These are phyloP conservation scores for Odontarrhena argentea DNA, from an alignment of 345 rosid genomes.

Conservation along the genomic window DNA sequence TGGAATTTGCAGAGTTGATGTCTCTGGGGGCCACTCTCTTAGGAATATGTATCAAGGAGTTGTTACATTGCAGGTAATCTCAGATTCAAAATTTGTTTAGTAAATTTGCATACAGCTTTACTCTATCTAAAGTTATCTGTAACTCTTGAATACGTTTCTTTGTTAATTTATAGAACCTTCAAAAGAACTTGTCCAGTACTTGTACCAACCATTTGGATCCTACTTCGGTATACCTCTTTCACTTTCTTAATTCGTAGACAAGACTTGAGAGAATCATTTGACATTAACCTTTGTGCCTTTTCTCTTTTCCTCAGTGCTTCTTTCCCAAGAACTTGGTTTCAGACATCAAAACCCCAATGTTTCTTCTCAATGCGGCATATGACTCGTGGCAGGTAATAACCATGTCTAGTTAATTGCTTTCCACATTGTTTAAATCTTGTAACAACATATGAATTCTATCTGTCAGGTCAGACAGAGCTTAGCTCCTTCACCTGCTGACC, in stretches of 20 bases:
- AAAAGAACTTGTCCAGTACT: conserved; percentile 64
- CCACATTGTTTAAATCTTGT: conserved; percentile 16
- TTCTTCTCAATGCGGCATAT: conserved; percentile 81
- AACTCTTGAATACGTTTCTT: neutral
- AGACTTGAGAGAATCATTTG: conserved; percentile 12
- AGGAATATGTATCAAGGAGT: conserved; percentile 69
- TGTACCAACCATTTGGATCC: conserved; percentile 78
- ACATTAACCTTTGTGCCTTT: neutral
- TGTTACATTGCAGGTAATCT: conserved; percentile 75
- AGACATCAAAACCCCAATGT: conserved; percentile 69
- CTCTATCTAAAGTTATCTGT: neutral
- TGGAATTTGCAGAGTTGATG: conserved; percentile 60
- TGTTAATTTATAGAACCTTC: conserved; percentile 52
- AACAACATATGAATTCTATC: neutral
- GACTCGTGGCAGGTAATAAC: conserved; percentile 80
- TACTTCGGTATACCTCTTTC: conserved; percentile 59
- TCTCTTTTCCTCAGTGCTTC: conserved; percentile 63
- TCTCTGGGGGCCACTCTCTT: conserved; percentile 72
- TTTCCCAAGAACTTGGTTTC: conserved; percentile 79
- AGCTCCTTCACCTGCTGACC: conserved; percentile 76
- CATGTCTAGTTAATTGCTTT: conserved; percentile 10
- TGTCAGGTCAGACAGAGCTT: conserved; percentile 69
- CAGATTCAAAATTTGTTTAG: neutral
- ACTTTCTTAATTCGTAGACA: conserved; percentile 1
- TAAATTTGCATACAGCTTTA: neutral